These are phyloP conservation scores for Penicillium tannophilum DNA, from an alignment of 495 filamentous ascomycete species.

Conservation along the genomic window DNA sequence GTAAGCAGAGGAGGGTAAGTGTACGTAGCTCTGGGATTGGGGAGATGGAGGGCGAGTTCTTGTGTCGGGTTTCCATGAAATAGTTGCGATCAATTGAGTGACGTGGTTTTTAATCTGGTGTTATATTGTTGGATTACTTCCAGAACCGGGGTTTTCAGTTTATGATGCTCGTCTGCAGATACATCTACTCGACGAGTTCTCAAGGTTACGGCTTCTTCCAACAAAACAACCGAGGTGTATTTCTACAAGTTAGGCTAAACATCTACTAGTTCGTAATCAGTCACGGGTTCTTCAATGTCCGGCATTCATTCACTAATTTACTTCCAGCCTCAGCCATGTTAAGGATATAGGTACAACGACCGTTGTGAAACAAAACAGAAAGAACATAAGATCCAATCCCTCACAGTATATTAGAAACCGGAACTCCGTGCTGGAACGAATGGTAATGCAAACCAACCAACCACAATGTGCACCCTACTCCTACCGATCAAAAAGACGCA, in stretches of 20 bases:
- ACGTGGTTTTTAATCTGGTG: too few relatives aligned
- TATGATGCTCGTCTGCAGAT: too few relatives aligned
- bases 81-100: too few relatives aligned
- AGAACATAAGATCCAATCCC: conserved; percentile 8
- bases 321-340: neutral
- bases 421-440: conserved; percentile 24
- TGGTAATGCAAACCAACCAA: conserved; percentile 19
- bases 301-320: neutral
- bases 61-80: neutral
- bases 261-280: neutral
- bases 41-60: neutral
- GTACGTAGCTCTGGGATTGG: neutral
- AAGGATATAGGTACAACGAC: conserved; percentile 3
- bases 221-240: too few relatives aligned
- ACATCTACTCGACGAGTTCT: too few relatives aligned
- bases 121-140: too few relatives aligned
- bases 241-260: too few relatives aligned
- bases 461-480: conserved; percentile 11
- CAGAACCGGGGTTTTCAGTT: too few relatives aligned
- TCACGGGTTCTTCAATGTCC: neutral
- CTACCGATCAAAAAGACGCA: neutral
- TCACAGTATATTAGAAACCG: conserved; percentile 21
- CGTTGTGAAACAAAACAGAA: conserved; percentile 5
- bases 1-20: neutral
- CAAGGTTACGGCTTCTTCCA: too few relatives aligned